Evolutionary conservation across 2,329 filamentous ascomycete genomes (phyloP), one percentile per base, ranked within the genome.

Genomic region (Ophiosphaerella korrae): DNA sequence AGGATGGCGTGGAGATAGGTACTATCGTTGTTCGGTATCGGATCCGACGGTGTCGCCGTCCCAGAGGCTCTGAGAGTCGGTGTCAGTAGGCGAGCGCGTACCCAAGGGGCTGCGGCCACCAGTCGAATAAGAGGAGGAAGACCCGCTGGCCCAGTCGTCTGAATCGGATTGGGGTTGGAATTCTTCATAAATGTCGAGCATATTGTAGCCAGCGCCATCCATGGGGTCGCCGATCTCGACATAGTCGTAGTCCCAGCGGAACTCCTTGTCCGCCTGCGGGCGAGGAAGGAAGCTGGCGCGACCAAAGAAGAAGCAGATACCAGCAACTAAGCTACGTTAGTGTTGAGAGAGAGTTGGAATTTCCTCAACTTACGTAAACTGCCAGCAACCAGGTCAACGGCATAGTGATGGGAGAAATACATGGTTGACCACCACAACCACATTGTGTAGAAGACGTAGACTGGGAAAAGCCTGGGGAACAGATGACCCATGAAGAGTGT

Each of bases 391-490:
- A 97, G 81, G 73, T 97, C 93, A 35, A 97, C 89, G 29, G 92
- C 93, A 72, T 97, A 97, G 78, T 97, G 93, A 76, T 97, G 93
- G 67, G 90, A 95, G 45, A 97, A 84, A 71, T 97, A 97, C 91
- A 97, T 96, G 62, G 93, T 97, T 11, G 92, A 89, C 92, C 93
- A 97, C 90, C 92, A 97, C 66, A 97, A 87, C 93, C 93, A 97
- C 70, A 89, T 83, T 38, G 89, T 88, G 75, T 97, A 97, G 58
- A 84, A 81, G 57, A 92, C 83, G 75, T 95, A 96, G 45, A 94
- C 76, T 11, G 88, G 85, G 60, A 89, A 86, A 60, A 95, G 83
- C 54, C 85, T 86, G 4, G 93, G 93, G 80, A 97, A 97, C 72
- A 90, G 87, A 75, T 95, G 88, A 74, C 88, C 90, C 87, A 97